Evolutionary conservation across 805 yeast genomes (phyloP), one percentile per base, ranked within the genome.

Genomic region (Novakomyces olei): DNA sequence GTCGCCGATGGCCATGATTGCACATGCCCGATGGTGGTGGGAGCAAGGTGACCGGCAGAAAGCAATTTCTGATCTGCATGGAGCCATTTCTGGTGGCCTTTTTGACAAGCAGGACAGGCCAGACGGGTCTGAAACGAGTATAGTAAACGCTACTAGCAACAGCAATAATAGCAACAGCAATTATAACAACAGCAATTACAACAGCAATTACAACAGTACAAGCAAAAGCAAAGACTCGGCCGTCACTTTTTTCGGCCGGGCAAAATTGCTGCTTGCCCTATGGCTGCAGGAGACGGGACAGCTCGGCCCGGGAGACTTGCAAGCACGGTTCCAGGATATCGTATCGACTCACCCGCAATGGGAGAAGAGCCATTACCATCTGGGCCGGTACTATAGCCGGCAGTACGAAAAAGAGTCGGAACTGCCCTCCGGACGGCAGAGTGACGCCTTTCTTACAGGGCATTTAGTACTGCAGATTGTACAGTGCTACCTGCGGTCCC

Each of bases 201-300:
- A n/a, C n/a, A n/a, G n/a, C n/a, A n/a, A n/a, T n/a, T n/a, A n/a
- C n/a, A n/a, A n/a, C n/a, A n/a, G n/a, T n/a, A n/a, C n/a, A n/a
- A n/a, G n/a, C n/a, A n/a, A n/a, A n/a, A n/a, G n/a, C n/a, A n/a
- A n/a, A n/a, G n/a, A n/a, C n/a, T n/a, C n/a, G n/a, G n/a, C n/a
- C n/a, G n/a, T n/a, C n/a, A n/a, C n/a, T n/a, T n/a, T n/a, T n/a
- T n/a, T n/a, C n/a, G n/a, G n/a, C n/a, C 44, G 58, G 31, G 65
- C 69, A n/a, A 75, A 77, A 34, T 53, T 83, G 30, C 72, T 72
- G 37, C 78, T 78, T 46, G 78, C 94, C 0, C 68, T 71, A 39
- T 88, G 96, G 96, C 56, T 81, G 12, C 93, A 81, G 45, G 59
- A 60, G 23, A 77, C 94, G 0, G 83, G 80, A 32, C 83, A 78